Conservation (phyloP, 306 rosid genomes). For the Fragaria nilgerrensis region DNA sequence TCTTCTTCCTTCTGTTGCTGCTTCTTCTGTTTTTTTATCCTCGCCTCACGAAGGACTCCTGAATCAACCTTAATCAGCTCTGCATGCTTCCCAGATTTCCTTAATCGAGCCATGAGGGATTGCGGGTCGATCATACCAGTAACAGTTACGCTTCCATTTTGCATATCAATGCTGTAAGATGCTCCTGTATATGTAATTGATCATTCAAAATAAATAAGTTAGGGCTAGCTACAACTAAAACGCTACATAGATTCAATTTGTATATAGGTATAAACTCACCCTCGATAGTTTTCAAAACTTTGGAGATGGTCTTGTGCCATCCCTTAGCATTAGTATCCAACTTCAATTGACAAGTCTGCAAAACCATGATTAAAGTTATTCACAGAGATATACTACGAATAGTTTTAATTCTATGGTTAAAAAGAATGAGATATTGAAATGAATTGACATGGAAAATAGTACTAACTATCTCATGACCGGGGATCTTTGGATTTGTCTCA, state of each 20-base stretch:
- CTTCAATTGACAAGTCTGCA: slow-evolving; percentile 27
- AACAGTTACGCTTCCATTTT: slow-evolving; percentile 8
- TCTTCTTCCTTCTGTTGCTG: background rate
- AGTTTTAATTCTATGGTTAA: background rate
- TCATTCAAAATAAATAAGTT: background rate
- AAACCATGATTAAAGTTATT: background rate
- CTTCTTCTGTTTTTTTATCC: background rate
- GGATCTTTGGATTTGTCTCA: background rate
- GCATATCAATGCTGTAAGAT: slow-evolving; percentile 23
- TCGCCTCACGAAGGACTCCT: background rate
- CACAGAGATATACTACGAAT: background rate
- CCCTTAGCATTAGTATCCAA: slow-evolving; percentile 22
- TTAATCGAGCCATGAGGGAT: slow-evolving; percentile 8
- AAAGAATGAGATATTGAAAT: background rate
- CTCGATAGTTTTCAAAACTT: slow-evolving; percentile 14
- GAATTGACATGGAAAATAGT: background rate
- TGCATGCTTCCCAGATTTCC: slow-evolving; percentile 27
- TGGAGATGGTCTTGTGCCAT: slow-evolving; percentile 33
- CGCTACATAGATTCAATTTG: background rate
- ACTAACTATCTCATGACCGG: background rate
- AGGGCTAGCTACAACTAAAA: background rate
- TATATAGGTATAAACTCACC: slow-evolving; percentile 1
- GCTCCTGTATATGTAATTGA: slow-evolving; percentile 10
- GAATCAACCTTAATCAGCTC: slow-evolving; percentile 18
- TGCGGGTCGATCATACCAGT: slow-evolving; percentile 9